Evolutionary conservation across 306 rosid species (phyloP).

Genomic region (Vigna angularis): DNA sequence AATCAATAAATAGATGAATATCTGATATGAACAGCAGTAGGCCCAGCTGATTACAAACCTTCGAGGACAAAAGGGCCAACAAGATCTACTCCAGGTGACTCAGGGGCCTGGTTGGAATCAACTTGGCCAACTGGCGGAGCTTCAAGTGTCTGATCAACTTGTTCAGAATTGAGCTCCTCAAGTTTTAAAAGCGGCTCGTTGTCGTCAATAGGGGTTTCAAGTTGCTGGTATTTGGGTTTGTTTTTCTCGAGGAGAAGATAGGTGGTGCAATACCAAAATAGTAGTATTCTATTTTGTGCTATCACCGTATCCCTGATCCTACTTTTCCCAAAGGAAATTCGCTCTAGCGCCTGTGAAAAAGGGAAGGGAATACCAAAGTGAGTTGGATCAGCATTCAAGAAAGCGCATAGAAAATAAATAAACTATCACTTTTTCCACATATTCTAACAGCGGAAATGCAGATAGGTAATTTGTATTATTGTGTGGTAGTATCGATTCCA

Average conservation of each 20-base stretch:
- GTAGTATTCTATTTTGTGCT: conserved; percentile 84
- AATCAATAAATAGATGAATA: conserved; percentile 64
- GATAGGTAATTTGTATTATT: background rate
- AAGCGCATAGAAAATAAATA: conserved; percentile 1
- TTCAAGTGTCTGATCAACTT: conserved; percentile 54
- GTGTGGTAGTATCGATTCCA: background rate
- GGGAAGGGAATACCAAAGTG: conserved; percentile 13
- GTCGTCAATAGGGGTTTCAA: conserved; percentile 58
- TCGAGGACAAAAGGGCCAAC: conserved; percentile 80
- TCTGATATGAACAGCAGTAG: conserved; percentile 69
- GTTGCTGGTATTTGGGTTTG: conserved; percentile 84
- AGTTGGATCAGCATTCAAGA: conserved; percentile 38
- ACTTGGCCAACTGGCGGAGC: conserved; percentile 50
- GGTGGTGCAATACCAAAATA: conserved; percentile 83
- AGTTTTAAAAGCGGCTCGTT: conserved; percentile 43
- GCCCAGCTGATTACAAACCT: conserved; percentile 86
- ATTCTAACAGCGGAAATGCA: conserved; percentile 16
- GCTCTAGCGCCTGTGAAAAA: conserved; percentile 78
- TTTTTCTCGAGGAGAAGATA: conserved; percentile 90
- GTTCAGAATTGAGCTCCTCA: conserved; percentile 51
- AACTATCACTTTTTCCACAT: background rate
- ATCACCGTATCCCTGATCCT: conserved; percentile 71
- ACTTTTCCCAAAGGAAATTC: conserved; percentile 73
- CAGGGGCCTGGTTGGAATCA: conserved; percentile 52
- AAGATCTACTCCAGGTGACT: conserved; percentile 61